Evolutionary conservation across 176 grass and related monocot genomes (phyloP).

Genomic region (Aechmea fasciata): DNA sequence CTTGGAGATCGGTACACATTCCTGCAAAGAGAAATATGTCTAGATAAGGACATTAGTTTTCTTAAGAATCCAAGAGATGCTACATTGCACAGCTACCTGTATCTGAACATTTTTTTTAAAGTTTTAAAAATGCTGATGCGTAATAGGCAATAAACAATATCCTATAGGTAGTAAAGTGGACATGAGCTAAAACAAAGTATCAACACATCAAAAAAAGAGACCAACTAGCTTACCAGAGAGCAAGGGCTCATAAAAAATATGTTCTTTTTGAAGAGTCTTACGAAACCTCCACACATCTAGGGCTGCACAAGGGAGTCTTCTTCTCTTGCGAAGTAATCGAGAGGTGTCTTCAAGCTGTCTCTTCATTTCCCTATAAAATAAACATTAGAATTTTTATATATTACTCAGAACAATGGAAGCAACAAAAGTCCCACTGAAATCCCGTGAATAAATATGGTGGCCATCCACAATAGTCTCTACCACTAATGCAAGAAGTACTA

Average conservation of each 20-base stretch:
- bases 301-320: conserved; percentile 44
- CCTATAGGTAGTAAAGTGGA: too few species aligned
- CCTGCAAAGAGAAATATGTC: conserved; percentile 27
- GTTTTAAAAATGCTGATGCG: too few species aligned
- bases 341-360: conserved; percentile 27
- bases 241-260: conserved; percentile 41
- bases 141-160: too few species aligned
- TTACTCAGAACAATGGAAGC: too few species aligned
- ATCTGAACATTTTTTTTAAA: too few species aligned
- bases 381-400: background rate
- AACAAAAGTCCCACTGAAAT: too few species aligned
- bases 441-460: too few species aligned
- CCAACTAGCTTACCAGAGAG: conserved; percentile 32
- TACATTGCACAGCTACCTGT: too few species aligned
- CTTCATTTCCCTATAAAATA: conserved; percentile 31
- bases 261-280: conserved; percentile 29
- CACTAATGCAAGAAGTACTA: too few species aligned
- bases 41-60: background rate
- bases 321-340: conserved; percentile 44
- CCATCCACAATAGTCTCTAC: too few species aligned
- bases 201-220: background rate
- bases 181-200: too few species aligned
- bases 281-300: conserved; percentile 48
- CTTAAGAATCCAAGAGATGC: too few species aligned
- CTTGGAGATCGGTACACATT: conserved; percentile 34